phyloP scores from a whole-genome alignment of 2,329 filamentous ascomycete genomes.

The Aurifilum marmelostoma region DNA sequence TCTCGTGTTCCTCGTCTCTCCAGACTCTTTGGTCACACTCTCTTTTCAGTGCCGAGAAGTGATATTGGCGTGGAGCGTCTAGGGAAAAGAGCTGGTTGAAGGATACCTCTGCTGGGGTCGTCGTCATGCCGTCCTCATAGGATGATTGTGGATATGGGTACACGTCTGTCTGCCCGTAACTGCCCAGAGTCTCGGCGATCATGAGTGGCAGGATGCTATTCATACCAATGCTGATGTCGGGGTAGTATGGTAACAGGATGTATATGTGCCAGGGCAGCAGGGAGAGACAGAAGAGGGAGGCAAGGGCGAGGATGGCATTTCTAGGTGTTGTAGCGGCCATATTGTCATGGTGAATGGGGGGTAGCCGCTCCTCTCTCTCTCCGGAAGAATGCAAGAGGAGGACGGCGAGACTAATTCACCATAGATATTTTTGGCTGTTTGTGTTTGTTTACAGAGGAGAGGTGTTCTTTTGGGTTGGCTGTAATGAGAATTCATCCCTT shows the following conservation, averaged over 20 bases:
- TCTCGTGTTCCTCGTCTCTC: neutral
- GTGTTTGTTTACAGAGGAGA: neutral
- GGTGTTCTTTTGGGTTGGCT: neutral
- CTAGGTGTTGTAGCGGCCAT: slow-evolving; percentile 3
- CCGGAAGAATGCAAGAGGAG: neutral
- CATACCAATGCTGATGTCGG: neutral
- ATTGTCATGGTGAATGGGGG: neutral
- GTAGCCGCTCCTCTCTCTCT: neutral
- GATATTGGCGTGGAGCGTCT: slow-evolving; percentile 26
- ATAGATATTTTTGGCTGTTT: neutral
- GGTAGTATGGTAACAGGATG: neutral
- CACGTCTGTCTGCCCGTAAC: slow-evolving; percentile 4
- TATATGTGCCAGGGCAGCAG: neutral
- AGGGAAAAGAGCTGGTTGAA: slow-evolving; percentile 35
- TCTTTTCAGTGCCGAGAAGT: slow-evolving; percentile 30
- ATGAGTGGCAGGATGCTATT: neutral
- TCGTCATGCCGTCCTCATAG: neutral
- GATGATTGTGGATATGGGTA: neutral
- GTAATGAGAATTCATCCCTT: neutral
- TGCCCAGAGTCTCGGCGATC: slow-evolving; percentile 13
- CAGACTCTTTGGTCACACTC: slow-evolving; percentile 36
- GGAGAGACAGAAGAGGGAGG: neutral
- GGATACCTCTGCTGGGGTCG: slow-evolving; percentile 25
- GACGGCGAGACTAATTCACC: neutral
- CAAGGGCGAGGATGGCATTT: neutral